phyloP scores from a whole-genome alignment of 2,329 filamentous ascomycete genomes.

The Ceratocystis lukuohia region DNA sequence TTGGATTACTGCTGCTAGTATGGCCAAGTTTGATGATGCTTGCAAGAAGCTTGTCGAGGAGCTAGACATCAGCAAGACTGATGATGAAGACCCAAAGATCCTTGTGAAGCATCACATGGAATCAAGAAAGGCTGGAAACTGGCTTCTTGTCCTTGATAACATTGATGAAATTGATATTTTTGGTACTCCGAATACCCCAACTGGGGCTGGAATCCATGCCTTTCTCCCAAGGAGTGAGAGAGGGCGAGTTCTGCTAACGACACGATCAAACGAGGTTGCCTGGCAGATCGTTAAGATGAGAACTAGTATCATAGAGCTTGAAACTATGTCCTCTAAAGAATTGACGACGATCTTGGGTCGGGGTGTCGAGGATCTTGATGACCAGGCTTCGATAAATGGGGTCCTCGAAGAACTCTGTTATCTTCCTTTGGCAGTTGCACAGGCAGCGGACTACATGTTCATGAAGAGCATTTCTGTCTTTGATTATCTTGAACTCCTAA shows the following conservation, averaged over 20 bases:
- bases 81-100: conserved; percentile 5
- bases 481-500: neutral
- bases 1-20: conserved; percentile 3
- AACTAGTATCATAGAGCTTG: neutral
- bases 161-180: conserved; percentile 20
- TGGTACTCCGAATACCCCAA: neutral
- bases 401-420: conserved; percentile 5
- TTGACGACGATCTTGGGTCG: neutral
- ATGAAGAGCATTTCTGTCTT: neutral
- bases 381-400: neutral
- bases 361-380: neutral
- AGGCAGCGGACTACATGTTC: conserved; percentile 20
- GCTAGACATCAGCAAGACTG: neutral
- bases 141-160: conserved; percentile 24
- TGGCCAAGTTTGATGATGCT: neutral
- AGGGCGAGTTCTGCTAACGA: conserved; percentile 13
- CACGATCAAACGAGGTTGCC: neutral
- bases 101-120: conserved; percentile 20
- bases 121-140: conserved; percentile 20
- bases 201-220: conserved; percentile 9
- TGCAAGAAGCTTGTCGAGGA: neutral
- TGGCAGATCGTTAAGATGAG: neutral
- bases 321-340: neutral
- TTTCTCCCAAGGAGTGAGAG: conserved; percentile 24
- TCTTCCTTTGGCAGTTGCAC: conserved; percentile 20